A percentile compares a stretch with the other conserved stretches of the same genome.
Evolutionary conservation across 164 flowering plant species (phyloP).

Genomic region (Kingdonia uniflora): DNA sequence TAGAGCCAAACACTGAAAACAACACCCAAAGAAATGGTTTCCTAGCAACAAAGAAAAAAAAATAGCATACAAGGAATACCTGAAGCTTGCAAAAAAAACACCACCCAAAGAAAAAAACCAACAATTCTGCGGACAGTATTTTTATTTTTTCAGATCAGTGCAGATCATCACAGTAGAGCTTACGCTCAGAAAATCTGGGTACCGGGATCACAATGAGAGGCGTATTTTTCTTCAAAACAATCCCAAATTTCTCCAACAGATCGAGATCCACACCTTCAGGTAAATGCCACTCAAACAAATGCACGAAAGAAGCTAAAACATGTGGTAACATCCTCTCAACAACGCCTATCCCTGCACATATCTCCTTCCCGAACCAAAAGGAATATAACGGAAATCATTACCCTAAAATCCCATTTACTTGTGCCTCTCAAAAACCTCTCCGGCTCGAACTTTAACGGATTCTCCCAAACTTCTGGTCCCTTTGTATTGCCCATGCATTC

Average conservation of each 20-base stretch:
- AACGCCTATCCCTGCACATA: background rate
- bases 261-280: background rate
- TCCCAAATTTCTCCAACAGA: background rate
- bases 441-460: constrained; percentile 6
- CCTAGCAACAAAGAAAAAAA: no score
- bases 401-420: background rate
- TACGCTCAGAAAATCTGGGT: background rate
- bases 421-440: background rate
- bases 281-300: background rate
- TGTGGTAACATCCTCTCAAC: background rate
- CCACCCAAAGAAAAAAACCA: no score
- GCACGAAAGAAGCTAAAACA: background rate
- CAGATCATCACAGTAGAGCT: background rate
- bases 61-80: no score
- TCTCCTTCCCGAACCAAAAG: background rate
- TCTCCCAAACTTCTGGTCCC: constrained; percentile 11
- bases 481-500: constrained; percentile 18
- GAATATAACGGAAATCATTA: background rate
- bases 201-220: background rate
- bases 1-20: no score
- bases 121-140: no score
- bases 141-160: no score
- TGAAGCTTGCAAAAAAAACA: no score
- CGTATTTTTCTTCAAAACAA: background rate
- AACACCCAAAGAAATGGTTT: no score